Evolutionary conservation across 495 filamentous ascomycete genomes (phyloP).

Genomic region (Aspergillus panamensis): DNA sequence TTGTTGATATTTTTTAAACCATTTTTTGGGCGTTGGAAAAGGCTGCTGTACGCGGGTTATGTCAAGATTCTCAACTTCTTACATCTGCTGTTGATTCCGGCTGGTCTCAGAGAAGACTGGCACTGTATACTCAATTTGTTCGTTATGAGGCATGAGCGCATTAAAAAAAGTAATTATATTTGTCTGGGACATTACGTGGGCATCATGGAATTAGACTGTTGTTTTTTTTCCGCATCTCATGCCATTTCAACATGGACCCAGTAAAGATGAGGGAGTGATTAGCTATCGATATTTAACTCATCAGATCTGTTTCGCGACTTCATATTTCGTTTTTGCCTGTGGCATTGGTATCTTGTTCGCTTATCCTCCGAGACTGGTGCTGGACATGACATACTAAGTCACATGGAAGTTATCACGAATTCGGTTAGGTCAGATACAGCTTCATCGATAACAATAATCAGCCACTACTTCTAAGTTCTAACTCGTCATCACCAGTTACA

Average conservation of each 20-base stretch:
- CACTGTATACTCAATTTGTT: constrained; percentile 4
- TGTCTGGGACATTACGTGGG: neutral
- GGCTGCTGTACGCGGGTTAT: neutral
- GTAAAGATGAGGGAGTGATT: too few relatives aligned
- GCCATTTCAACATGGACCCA: neutral
- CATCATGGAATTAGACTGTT: neutral
- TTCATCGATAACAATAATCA: too few relatives aligned
- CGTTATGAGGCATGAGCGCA: constrained; percentile 21
- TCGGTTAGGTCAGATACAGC: too few relatives aligned
- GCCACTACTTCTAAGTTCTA: too few relatives aligned
- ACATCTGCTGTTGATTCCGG: constrained; percentile 4
- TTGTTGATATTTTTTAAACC: constrained; percentile 10
- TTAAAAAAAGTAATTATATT: constrained; percentile 7
- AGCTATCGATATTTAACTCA: too few relatives aligned
- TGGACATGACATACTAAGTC: too few relatives aligned
- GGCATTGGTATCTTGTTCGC: too few relatives aligned
- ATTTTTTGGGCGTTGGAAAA: constrained; percentile 24
- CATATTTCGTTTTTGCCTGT: too few relatives aligned
- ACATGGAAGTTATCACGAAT: too few relatives aligned
- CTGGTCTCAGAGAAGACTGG: constrained; percentile 5
- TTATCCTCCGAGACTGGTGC: too few relatives aligned
- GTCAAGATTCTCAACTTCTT: constrained; percentile 13
- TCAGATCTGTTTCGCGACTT: too few relatives aligned
- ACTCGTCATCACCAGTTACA: too few relatives aligned
- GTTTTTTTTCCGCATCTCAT: neutral